Percentiles rank a stretch among this genome's conserved stretches.
Evolutionary conservation across 1,284 basidiomycete species (phyloP).

Genomic region (Mrakiaceae sp.): DNA sequence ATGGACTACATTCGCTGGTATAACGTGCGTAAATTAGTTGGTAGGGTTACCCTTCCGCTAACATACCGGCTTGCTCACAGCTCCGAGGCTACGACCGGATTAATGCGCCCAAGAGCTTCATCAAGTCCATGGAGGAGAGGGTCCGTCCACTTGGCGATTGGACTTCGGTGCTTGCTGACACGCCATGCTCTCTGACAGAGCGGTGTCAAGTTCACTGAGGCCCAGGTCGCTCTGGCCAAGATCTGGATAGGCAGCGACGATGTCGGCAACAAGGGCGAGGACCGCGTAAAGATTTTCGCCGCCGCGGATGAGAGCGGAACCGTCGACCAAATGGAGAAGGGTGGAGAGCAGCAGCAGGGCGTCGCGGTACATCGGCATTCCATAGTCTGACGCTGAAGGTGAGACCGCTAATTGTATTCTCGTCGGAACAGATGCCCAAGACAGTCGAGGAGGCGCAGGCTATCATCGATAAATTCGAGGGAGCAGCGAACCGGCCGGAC

Average conservation of each 20-base stretch:
- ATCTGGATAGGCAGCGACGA: conserved; percentile 56
- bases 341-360: neutral
- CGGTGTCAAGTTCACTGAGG: conserved; percentile 68
- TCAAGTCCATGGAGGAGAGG: conserved; percentile 54
- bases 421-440: conserved; percentile 43
- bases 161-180: neutral
- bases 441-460: conserved; percentile 51
- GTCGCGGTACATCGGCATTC: too few relatives aligned
- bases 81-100: conserved; percentile 82
- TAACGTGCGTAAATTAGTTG: conserved; percentile 15
- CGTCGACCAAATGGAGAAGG: conserved; percentile 37
- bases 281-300: neutral
- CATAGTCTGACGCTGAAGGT: too few relatives aligned
- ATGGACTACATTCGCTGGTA: conserved; percentile 33
- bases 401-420: too few relatives aligned
- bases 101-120: conserved; percentile 55
- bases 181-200: conserved; percentile 33
- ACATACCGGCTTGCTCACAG: conserved; percentile 37
- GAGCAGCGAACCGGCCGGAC: conserved; percentile 39
- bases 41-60: neutral
- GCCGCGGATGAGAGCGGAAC: conserved; percentile 46
- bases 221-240: conserved; percentile 75
- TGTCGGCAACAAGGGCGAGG: conserved; percentile 19
- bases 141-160: conserved; percentile 18
- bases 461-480: conserved; percentile 52